These are phyloP conservation scores for Incumbomyces lentus DNA, from an alignment of 2,329 filamentous ascomycete species.

Conservation along the genomic window DNA sequence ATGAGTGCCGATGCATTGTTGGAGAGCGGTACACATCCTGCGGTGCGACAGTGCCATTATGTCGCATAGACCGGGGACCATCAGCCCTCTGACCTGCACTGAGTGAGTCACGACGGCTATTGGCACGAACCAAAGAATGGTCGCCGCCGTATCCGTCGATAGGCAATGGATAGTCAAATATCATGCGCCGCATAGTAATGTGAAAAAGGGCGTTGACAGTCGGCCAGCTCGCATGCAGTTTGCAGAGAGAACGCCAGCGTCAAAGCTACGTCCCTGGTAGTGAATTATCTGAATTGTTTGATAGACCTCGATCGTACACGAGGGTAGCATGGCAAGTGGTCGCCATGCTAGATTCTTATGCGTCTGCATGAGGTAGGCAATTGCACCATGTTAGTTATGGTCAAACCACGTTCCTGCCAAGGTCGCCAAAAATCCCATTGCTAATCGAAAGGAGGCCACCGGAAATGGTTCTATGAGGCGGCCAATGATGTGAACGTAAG, in stretches of 20 bases:
- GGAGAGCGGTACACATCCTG: background rate
- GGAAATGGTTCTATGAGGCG: background rate
- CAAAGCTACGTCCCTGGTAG: background rate
- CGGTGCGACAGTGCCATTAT: constrained; percentile 1
- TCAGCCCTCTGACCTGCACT: background rate
- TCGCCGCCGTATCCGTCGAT: background rate
- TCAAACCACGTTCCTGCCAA: background rate
- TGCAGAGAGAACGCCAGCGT: background rate
- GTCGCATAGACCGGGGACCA: background rate
- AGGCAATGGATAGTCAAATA: background rate
- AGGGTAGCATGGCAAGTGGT: background rate
- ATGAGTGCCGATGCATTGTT: background rate
- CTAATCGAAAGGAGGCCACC: background rate
- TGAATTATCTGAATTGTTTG: background rate
- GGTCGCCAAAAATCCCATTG: background rate
- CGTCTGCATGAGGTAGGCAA: constrained; percentile 1
- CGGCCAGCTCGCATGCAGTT: background rate
- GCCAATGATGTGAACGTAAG: too few species aligned
- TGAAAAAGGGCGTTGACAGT: background rate
- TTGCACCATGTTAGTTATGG: background rate
- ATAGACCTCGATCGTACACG: background rate
- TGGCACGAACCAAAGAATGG: background rate
- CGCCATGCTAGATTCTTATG: constrained; percentile 2
- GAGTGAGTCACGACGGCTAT: background rate
- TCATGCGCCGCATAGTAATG: background rate